A percentile compares a stretch with the other conserved stretches of the same genome.
phyloP scores from a whole-genome alignment of 345 rosid species.

The Viola odorata region DNA sequence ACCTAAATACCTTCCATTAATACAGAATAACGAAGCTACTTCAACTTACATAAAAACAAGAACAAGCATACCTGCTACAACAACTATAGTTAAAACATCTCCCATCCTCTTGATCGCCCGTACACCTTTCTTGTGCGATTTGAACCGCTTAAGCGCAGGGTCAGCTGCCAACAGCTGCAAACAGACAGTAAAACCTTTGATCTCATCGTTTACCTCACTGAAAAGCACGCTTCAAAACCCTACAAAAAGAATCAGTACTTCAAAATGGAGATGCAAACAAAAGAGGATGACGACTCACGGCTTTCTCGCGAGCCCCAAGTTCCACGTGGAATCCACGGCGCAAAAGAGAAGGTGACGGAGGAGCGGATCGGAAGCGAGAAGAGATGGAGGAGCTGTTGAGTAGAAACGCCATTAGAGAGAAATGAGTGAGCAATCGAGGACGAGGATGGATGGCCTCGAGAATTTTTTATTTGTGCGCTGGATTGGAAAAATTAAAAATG shows the following conservation, averaged over 20 bases:
- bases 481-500: too few species aligned
- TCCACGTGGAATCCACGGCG: slow-evolving; percentile 1
- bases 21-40: neutral
- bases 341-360: neutral
- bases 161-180: slow-evolving; percentile 81
- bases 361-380: neutral
- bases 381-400: neutral
- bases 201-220: neutral
- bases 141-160: slow-evolving; percentile 62
- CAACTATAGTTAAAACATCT: slow-evolving; percentile 75
- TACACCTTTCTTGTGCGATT: slow-evolving; percentile 68
- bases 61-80: slow-evolving; percentile 61
- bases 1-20: neutral
- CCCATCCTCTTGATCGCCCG: slow-evolving; percentile 52
- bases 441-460: too few species aligned
- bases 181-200: neutral
- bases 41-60: slow-evolving; percentile 3
- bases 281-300: neutral
- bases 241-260: too few species aligned
- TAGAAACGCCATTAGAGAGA: neutral
- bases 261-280: too few species aligned
- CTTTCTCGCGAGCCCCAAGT: neutral
- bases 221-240: too few species aligned
- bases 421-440: neutral
- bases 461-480: too few species aligned